These are phyloP conservation scores for Cenococcum geophilum DNA, from an alignment of 495 filamentous ascomycete genomes.

Conservation along the genomic window DNA sequence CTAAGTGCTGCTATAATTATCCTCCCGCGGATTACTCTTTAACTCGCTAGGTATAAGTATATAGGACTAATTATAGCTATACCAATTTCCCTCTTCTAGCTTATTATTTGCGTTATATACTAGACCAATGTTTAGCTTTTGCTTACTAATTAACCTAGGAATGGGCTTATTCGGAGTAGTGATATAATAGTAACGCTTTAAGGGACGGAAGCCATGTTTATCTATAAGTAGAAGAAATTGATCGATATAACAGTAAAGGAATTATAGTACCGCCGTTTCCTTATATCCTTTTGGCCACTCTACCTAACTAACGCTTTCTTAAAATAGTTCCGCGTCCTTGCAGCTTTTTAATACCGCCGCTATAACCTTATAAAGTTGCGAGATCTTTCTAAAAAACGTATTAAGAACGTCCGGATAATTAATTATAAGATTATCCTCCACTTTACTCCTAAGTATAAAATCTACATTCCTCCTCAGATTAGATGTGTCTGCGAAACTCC, in stretches of 20 bases:
- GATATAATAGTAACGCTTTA: constrained; percentile 19
- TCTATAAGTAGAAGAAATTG: constrained; percentile 15
- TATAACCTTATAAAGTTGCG: too few relatives aligned
- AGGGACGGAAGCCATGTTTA: constrained; percentile 16
- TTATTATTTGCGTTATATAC: constrained; percentile 16
- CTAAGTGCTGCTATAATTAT: too few relatives aligned
- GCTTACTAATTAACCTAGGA: constrained; percentile 22
- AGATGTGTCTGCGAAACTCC: constrained; percentile 21
- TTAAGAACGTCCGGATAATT: too few relatives aligned
- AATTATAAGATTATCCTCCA: too few relatives aligned
- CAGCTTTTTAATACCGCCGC: constrained; percentile 14
- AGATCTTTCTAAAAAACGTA: too few relatives aligned
- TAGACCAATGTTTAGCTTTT: constrained; percentile 17
- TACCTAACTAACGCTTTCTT: constrained; percentile 21
- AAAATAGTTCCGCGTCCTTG: constrained; percentile 22
- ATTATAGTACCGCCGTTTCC: constrained; percentile 15
- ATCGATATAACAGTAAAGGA: constrained; percentile 12
- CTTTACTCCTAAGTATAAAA: too few relatives aligned
- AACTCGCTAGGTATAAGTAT: too few relatives aligned
- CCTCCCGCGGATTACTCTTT: too few relatives aligned
- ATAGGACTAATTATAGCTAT: too few relatives aligned
- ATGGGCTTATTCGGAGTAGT: constrained; percentile 22
- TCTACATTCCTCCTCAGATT: too few relatives aligned
- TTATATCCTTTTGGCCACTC: constrained; percentile 18
- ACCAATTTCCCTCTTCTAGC: too few relatives aligned